These are phyloP conservation scores for Fusarium sterilihyphosum DNA, from an alignment of 2,329 filamentous ascomycete genomes.

Conservation along the genomic window DNA sequence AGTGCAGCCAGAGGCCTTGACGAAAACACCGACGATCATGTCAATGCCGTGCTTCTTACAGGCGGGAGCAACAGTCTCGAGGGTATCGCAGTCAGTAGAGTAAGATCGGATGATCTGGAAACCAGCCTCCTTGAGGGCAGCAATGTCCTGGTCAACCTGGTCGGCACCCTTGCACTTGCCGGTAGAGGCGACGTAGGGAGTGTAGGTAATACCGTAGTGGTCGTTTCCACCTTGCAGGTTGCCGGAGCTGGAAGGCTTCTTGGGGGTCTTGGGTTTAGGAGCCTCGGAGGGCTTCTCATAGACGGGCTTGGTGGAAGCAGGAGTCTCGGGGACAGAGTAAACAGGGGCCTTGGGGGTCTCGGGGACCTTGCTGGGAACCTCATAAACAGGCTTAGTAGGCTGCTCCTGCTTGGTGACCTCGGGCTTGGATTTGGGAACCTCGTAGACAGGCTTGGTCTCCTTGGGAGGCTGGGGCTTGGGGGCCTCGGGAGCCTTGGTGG, in stretches of 20 bases:
- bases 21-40: constrained; percentile 89
- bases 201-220: constrained; percentile 83
- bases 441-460: constrained; percentile 30
- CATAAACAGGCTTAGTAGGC: constrained; percentile 19
- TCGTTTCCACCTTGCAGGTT: constrained; percentile 55
- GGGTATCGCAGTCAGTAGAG: constrained; percentile 88
- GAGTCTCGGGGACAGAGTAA: constrained; percentile 14
- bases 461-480: constrained; percentile 37
- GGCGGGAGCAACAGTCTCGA: constrained; percentile 78
- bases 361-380: constrained; percentile 19
- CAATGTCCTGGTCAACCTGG: constrained; percentile 70
- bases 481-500: constrained; percentile 29
- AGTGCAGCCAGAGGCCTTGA: constrained; percentile 71
- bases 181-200: constrained; percentile 69
- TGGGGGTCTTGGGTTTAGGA: constrained; percentile 33
- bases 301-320: constrained; percentile 15
- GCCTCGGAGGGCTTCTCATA: constrained; percentile 38
- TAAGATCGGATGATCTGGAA: constrained; percentile 84
- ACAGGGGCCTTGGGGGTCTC: constrained; percentile 14
- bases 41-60: constrained; percentile 73
- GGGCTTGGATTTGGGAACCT: constrained; percentile 31
- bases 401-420: constrained; percentile 34
- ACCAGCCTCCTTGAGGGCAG: constrained; percentile 69
- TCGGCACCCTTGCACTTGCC: constrained; percentile 71
- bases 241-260: constrained; percentile 41